Percentiles rank a stretch among this genome's conserved stretches.
phyloP scores from a whole-genome alignment of 2,329 filamentous ascomycete species.

The Phialemoniopsis sp. region DNA sequence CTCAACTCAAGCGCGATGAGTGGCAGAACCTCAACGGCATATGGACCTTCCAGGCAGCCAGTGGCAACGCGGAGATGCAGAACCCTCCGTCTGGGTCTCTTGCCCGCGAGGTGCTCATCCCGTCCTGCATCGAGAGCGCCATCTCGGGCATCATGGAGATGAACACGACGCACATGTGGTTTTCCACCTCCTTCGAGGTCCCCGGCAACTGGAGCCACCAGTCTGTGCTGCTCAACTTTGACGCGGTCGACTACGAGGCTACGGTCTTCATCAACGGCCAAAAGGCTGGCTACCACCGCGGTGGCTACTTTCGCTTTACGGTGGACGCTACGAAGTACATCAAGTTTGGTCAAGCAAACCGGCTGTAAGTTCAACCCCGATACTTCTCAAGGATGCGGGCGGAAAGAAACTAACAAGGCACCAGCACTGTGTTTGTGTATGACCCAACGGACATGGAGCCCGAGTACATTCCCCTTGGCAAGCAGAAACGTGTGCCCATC shows the following conservation, averaged over 20 bases:
- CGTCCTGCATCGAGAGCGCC: conserved; percentile 21
- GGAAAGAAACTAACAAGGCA: not conserved
- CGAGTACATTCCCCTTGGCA: conserved; percentile 60
- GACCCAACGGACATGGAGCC: conserved; percentile 59
- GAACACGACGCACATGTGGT: conserved; percentile 41
- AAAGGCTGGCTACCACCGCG: conserved; percentile 46
- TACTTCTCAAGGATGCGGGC: too few species aligned
- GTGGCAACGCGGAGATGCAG: conserved; percentile 9
- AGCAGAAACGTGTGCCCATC: conserved; percentile 52
- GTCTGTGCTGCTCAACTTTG: conserved; percentile 49
- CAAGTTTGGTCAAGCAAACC: conserved; percentile 39
- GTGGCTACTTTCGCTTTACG: conserved; percentile 59
- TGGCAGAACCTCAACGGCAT: conserved; percentile 57
- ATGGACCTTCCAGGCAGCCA: conserved; percentile 45
- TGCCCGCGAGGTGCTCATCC: conserved; percentile 28
- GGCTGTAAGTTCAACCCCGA: conserved; percentile 45
- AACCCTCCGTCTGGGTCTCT: conserved; percentile 19
- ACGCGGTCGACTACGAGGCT: conserved; percentile 54
- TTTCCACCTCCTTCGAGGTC: conserved; percentile 45
- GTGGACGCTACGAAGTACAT: conserved; percentile 51
- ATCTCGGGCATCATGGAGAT: conserved; percentile 43
- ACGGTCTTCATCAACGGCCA: conserved; percentile 56
- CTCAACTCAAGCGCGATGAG: conserved; percentile 45
- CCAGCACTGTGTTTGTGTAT: conserved; percentile 58
- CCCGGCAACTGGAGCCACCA: conserved; percentile 39